phyloP scores from a whole-genome alignment of 768 basidiomycete species.

The Lentinula detonsa region DNA sequence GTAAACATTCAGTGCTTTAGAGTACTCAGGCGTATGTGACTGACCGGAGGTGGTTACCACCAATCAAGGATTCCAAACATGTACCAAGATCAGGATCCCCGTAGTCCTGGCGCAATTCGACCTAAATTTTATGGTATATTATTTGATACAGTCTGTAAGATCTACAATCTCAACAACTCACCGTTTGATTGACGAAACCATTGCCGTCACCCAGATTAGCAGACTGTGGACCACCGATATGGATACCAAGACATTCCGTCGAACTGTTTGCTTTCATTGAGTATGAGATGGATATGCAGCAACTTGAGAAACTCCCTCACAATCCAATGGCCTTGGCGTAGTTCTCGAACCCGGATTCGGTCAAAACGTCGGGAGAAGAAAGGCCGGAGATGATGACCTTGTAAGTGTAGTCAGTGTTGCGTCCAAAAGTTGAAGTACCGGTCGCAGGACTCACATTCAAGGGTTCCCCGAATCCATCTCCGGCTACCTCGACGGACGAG shows the following conservation, averaged over 20 bases:
- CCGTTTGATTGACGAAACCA: slow-evolving; percentile 50
- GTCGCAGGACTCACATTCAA: slow-evolving; percentile 45
- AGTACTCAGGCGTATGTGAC: slow-evolving; percentile 15
- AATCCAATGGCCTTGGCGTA: slow-evolving; percentile 60
- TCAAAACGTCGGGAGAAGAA: slow-evolving; percentile 53
- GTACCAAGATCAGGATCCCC: slow-evolving; percentile 59
- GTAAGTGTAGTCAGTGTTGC: not conserved
- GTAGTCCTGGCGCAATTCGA: slow-evolving; percentile 74
- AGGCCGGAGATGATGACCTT: slow-evolving; percentile 61
- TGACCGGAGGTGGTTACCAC: slow-evolving; percentile 77
- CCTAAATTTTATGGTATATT: slow-evolving; percentile 28
- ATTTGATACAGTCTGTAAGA: not conserved
- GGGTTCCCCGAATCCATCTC: slow-evolving; percentile 58
- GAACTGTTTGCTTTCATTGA: slow-evolving; percentile 14
- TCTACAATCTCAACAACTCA: slow-evolving; percentile 19
- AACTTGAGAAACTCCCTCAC: slow-evolving; percentile 28
- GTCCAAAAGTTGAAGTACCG: not conserved
- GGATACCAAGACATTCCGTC: slow-evolving; percentile 70
- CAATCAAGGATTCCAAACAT: slow-evolving; percentile 71
- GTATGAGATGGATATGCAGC: not conserved
- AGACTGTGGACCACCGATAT: slow-evolving; percentile 56
- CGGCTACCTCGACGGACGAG: slow-evolving; percentile 11
- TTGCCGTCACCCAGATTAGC: slow-evolving; percentile 80
- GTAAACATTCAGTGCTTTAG: not conserved
- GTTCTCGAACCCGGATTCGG: slow-evolving; percentile 48